phyloP scores from a whole-genome alignment of 176 grass and related monocot genomes.

The Paspalum vaginatum region DNA sequence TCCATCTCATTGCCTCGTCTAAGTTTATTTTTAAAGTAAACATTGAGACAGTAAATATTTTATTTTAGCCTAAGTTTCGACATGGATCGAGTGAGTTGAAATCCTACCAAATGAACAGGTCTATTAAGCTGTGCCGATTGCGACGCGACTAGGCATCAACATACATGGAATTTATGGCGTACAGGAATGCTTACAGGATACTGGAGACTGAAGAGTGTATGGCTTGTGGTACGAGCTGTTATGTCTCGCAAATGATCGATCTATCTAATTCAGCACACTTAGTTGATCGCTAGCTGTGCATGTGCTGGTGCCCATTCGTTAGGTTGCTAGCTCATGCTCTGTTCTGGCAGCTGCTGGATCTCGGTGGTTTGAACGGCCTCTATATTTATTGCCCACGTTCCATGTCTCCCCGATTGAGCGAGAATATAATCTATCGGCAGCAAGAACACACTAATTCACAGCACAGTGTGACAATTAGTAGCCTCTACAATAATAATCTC shows the following conservation, averaged over 20 bases:
- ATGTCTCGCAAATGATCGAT: background rate
- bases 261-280: background rate
- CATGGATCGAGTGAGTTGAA: no score
- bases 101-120: background rate
- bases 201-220: background rate
- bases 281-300: slow-evolving; percentile 5
- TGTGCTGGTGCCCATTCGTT: background rate
- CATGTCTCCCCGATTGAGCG: background rate
- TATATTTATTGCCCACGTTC: slow-evolving; percentile 52
- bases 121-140: slow-evolving; percentile 34
- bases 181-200: background rate
- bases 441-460: background rate
- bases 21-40: no score
- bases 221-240: background rate
- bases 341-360: slow-evolving; percentile 7
- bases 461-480: no score
- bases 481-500: no score
- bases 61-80: no score
- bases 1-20: no score
- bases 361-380: slow-evolving; percentile 4
- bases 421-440: no score
- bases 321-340: slow-evolving; percentile 13
- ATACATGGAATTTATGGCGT: slow-evolving; percentile 45
- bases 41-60: no score
- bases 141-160: slow-evolving; percentile 38